phyloP scores from a whole-genome alignment of 140 eudicot genomes.

The Senecio squalidus region DNA sequence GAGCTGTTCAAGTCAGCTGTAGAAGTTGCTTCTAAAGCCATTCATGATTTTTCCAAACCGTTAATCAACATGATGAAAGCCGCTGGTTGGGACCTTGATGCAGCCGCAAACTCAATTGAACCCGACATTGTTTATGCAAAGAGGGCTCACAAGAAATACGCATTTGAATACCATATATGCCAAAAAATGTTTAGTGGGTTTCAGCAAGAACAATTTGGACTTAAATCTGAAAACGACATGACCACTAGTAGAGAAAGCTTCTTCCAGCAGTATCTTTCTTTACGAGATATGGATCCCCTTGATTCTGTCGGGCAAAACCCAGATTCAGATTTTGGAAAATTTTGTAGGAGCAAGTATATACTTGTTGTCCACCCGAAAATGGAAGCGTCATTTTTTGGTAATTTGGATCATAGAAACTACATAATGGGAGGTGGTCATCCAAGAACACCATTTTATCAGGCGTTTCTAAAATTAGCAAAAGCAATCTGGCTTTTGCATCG shows the following conservation, averaged over 20 bases:
- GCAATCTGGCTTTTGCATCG: slow-evolving; percentile 81
- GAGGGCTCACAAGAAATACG: slow-evolving; percentile 95
- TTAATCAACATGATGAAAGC: slow-evolving; percentile 99
- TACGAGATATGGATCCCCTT: slow-evolving; percentile 75
- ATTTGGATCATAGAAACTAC: slow-evolving; percentile 75
- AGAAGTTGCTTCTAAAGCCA: slow-evolving; percentile 73
- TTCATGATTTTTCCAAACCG: slow-evolving; percentile 94
- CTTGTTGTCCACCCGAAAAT: slow-evolving; percentile 74
- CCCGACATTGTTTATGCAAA: slow-evolving; percentile 59
- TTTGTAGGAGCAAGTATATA: slow-evolving; percentile 73
- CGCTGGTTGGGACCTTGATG: slow-evolving; percentile 97
- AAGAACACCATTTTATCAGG: slow-evolving; percentile 85
- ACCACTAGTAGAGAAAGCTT: slow-evolving; percentile 43
- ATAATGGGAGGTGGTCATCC: slow-evolving; percentile 88
- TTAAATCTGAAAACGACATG: slow-evolving; percentile 32
- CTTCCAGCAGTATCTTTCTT: slow-evolving; percentile 64
- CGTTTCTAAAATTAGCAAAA: slow-evolving; percentile 74
- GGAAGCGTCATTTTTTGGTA: slow-evolving; percentile 89
- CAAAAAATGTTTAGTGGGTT: slow-evolving; percentile 85
- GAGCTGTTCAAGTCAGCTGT: slow-evolving; percentile 80
- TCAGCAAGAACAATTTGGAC: slow-evolving; percentile 54
- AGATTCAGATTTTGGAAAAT: slow-evolving; percentile 66
- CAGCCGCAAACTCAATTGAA: slow-evolving; percentile 85
- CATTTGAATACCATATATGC: slow-evolving; percentile 88
- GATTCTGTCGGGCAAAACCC: slow-evolving; percentile 79